These are phyloP conservation scores for Macrophomina phaseolina DNA, from an alignment of 2,329 filamentous ascomycete species.

Conservation along the genomic window DNA sequence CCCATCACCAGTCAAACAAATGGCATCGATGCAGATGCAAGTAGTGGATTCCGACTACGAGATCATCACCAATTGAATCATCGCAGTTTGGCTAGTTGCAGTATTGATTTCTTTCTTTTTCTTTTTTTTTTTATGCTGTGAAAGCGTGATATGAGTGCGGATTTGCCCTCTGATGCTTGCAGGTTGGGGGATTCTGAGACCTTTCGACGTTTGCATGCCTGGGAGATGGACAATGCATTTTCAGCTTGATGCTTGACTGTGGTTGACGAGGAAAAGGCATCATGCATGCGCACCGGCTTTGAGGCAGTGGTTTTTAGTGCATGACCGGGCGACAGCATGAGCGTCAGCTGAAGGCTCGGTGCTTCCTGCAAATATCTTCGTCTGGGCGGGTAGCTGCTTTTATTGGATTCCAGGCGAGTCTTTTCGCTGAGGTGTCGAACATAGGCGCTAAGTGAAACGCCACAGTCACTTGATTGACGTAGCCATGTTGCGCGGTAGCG, in stretches of 20 bases:
- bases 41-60: not conserved
- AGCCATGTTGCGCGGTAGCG: not conserved
- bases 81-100: not conserved
- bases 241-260: not conserved
- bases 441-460: not conserved
- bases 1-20: not conserved
- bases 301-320: not conserved
- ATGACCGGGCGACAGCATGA: not conserved
- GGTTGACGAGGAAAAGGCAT: not conserved
- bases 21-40: not conserved
- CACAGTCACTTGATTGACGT: not conserved
- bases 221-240: not conserved
- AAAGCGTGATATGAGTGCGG: not conserved
- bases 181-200: not conserved
- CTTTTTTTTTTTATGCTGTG: not conserved
- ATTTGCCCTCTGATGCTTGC: not conserved
- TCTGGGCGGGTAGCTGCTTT: constrained; percentile 11
- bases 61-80: not conserved
- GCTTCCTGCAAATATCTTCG: not conserved
- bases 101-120: not conserved
- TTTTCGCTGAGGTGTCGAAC: not conserved
- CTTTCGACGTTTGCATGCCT: not conserved
- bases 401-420: constrained; percentile 13
- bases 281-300: not conserved
- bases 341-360: not conserved